These are phyloP conservation scores for Trichoderma cornu-damae DNA, from an alignment of 2,329 filamentous ascomycete genomes.

Conservation along the genomic window DNA sequence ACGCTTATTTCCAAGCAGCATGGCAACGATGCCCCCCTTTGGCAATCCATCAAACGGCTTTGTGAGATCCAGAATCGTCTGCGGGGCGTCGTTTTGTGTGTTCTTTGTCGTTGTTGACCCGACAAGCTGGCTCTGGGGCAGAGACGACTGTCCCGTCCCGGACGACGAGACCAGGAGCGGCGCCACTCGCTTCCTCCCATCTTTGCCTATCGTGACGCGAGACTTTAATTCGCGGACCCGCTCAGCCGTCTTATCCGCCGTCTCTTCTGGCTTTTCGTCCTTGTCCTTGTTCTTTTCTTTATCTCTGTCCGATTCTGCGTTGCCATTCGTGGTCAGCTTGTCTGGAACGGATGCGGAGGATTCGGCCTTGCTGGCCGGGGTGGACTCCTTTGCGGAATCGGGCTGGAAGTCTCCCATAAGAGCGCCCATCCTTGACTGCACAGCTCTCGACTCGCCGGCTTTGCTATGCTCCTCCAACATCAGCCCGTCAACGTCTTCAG, in stretches of 20 bases:
- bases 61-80: constrained; percentile 80
- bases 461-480: constrained; percentile 88
- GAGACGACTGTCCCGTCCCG: constrained; percentile 76
- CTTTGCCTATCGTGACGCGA: constrained; percentile 89
- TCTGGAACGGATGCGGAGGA: constrained; percentile 22
- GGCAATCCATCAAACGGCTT: constrained; percentile 92
- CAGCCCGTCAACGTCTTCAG: constrained; percentile 86
- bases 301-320: constrained; percentile 28
- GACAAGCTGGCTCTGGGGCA: constrained; percentile 83
- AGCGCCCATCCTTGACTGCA: constrained; percentile 95
- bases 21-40: constrained; percentile 76
- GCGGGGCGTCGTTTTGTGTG: constrained; percentile 65
- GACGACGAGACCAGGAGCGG: constrained; percentile 88
- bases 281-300: neutral
- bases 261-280: constrained; percentile 39
- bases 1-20: constrained; percentile 90
- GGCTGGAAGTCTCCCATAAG: constrained; percentile 79
- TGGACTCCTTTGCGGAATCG: constrained; percentile 49
- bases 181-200: constrained; percentile 93
- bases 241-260: constrained; percentile 49
- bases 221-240: constrained; percentile 67
- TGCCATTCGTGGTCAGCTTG: constrained; percentile 38
- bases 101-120: constrained; percentile 63
- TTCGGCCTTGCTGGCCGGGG: constrained; percentile 31
- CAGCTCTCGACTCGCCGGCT: constrained; percentile 80